Conservation (phyloP, 177 flowering plant species). For the Vitis hybrid region DNA sequence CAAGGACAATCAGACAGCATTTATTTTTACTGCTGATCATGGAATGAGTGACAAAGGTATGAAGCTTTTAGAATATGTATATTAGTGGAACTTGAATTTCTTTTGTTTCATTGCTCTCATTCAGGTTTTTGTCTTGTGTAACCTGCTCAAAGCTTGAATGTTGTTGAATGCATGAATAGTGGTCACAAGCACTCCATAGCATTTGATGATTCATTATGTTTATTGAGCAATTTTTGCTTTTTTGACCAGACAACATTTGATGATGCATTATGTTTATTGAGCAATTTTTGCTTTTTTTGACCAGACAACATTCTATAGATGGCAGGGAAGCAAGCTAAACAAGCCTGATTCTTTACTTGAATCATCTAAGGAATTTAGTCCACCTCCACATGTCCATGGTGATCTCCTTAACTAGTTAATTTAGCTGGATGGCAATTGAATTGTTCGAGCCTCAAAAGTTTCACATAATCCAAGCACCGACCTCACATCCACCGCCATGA, state of each 20-base stretch:
- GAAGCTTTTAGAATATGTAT: constrained; percentile 2
- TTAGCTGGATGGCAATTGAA: too few species aligned
- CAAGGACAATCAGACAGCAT: constrained; percentile 87
- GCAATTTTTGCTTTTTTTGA: background rate
- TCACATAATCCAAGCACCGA: too few species aligned
- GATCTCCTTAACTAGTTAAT: too few species aligned
- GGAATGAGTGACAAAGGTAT: constrained; percentile 99
- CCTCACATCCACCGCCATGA: too few species aligned
- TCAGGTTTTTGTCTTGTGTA: background rate
- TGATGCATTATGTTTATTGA: background rate
- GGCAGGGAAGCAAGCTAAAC: background rate
- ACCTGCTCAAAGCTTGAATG: background rate
- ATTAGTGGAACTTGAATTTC: background rate
- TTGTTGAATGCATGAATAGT: background rate
- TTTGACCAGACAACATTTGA: background rate
- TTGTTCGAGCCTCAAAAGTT: too few species aligned
- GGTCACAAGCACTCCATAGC: background rate
- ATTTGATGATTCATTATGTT: background rate
- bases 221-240: background rate
- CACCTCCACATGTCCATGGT: too few species aligned
- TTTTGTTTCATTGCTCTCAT: background rate
- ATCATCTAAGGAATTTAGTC: too few species aligned
- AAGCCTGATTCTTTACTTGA: background rate
- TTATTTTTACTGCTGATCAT: constrained; percentile 96
- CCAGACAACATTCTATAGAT: background rate